A percentile compares a stretch with the other conserved stretches of the same genome.
Evolutionary conservation across 1,139 yeast genomes (phyloP).

Genomic region (Saccharomycopsis phalli): DNA sequence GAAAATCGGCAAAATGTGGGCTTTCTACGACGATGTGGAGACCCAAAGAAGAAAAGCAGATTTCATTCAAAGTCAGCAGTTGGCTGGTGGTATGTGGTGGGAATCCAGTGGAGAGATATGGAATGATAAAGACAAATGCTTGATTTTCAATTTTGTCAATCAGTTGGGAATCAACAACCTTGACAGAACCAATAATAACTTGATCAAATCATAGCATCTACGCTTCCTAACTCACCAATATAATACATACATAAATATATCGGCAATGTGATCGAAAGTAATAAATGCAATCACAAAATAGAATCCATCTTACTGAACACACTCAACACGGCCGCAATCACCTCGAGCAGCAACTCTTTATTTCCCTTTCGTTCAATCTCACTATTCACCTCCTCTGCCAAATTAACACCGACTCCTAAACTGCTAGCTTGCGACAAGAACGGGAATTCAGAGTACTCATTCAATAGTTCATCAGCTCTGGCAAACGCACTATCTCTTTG

Average conservation of each 20-base stretch:
- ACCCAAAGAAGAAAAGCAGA: constrained; percentile 51
- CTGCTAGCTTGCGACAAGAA: constrained; percentile 53
- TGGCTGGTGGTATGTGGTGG: constrained; percentile 96
- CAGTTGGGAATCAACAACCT: constrained; percentile 33
- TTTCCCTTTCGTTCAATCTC: constrained; percentile 54
- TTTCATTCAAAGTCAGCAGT: constrained; percentile 37
- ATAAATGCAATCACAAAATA: no score
- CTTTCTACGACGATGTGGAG: constrained; percentile 58
- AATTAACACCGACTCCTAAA: constrained; percentile 68
- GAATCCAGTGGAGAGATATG: constrained; percentile 69
- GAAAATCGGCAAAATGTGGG: constrained; percentile 34
- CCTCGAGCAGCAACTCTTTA: constrained; percentile 70
- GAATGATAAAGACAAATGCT: constrained; percentile 28
- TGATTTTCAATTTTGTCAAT: constrained; percentile 36
- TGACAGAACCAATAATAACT: constrained; percentile 20
- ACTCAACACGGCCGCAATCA: constrained; percentile 75
- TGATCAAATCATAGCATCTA: no score
- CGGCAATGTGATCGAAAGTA: no score
- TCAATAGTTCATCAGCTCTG: constrained; percentile 82
- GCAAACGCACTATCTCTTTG: constrained; percentile 89
- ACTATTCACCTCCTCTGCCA: constrained; percentile 54
- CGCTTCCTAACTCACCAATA: no score
- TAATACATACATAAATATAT: no score
- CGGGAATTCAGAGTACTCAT: constrained; percentile 83
- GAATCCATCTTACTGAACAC: constrained; percentile 43